Conservation (phyloP, 176 grass and related monocot genomes). For the Aegilops sharonensis region DNA sequence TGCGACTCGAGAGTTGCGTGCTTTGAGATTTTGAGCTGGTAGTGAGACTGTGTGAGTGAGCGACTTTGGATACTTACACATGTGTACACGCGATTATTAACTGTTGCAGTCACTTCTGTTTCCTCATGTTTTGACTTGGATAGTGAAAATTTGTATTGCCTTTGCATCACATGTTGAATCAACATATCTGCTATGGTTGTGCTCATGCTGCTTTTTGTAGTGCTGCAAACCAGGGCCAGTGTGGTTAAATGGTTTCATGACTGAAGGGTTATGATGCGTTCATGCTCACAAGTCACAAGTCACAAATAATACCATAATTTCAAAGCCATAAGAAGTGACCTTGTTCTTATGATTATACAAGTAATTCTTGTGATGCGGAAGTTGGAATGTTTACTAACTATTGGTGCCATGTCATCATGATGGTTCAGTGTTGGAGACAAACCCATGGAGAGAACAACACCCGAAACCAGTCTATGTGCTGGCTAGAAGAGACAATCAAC, state of each 20-base stretch:
- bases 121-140: neutral
- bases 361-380: neutral
- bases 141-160: neutral
- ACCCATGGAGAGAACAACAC: constrained; percentile 97
- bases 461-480: constrained; percentile 89
- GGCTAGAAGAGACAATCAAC: constrained; percentile 73
- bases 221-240: neutral
- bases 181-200: neutral
- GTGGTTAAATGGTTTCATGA: neutral
- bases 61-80: neutral
- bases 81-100: neutral
- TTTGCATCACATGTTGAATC: neutral
- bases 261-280: neutral
- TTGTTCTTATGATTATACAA: neutral
- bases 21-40: neutral
- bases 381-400: constrained; percentile 13
- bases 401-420: neutral
- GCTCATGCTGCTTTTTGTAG: neutral
- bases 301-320: neutral
- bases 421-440: constrained; percentile 78
- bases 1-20: neutral
- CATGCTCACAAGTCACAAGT: neutral
- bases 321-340: neutral
- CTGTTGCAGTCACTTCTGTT: neutral
- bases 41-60: neutral